Evolutionary conservation across 345 rosid species (phyloP).

Genomic region (Noccaea caerulescens): DNA sequence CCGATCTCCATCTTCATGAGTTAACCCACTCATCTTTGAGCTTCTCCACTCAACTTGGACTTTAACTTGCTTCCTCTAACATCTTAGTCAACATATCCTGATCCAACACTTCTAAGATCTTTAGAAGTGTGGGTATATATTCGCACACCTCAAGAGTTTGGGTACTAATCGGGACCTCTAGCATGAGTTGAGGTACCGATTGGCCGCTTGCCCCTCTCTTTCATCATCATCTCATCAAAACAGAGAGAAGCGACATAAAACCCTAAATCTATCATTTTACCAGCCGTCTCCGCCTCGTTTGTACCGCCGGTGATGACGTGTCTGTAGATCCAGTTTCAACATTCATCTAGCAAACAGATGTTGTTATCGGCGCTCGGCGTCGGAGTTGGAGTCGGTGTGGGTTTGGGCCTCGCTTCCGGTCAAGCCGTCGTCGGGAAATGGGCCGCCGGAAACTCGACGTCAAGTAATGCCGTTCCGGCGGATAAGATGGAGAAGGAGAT

Average conservation of each 20-base stretch:
- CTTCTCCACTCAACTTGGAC: no score
- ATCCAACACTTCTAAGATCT: no score
- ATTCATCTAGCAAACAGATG: slow-evolving; percentile 42
- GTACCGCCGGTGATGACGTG: slow-evolving; percentile 15
- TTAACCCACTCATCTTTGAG: no score
- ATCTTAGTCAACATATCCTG: no score
- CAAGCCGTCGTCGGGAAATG: slow-evolving; percentile 44
- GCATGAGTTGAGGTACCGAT: no score
- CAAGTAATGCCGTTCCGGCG: slow-evolving; percentile 43
- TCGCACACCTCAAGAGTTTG: no score
- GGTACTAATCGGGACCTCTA: no score
- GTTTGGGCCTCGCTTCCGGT: slow-evolving; percentile 44
- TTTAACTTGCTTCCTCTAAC: no score
- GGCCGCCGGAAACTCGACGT: slow-evolving; percentile 32
- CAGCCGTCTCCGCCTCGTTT: slow-evolving; percentile 27
- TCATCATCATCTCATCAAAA: slow-evolving; percentile 13
- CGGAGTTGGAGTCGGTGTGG: slow-evolving; percentile 50
- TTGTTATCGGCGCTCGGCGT: slow-evolving; percentile 48
- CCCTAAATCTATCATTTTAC: slow-evolving; percentile 13
- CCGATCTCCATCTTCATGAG: no score
- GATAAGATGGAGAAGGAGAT: slow-evolving; percentile 50
- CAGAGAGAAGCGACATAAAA: neutral
- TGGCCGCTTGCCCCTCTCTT: no score
- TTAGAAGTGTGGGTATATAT: no score
- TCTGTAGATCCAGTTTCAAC: slow-evolving; percentile 15